Percentiles rank a stretch among this genome's conserved stretches.
phyloP scores from a whole-genome alignment of 495 filamentous ascomycete genomes.

The Elasticomyces elasticus region DNA sequence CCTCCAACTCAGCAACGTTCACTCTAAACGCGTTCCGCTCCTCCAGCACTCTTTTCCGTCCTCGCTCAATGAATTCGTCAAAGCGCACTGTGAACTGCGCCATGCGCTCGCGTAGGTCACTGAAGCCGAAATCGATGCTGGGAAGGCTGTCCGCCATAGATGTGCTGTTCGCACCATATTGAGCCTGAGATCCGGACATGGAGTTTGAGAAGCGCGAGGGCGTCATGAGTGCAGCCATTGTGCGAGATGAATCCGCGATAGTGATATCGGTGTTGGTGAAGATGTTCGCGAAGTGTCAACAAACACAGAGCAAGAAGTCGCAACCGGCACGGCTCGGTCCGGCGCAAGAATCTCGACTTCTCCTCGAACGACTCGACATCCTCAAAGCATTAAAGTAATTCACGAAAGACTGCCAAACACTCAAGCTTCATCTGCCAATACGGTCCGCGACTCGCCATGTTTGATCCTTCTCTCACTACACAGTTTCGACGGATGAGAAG shows the following conservation, averaged over 20 bases:
- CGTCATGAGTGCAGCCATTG: slow-evolving; percentile 49
- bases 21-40: slow-evolving; percentile 90
- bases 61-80: slow-evolving; percentile 86
- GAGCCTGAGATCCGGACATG: slow-evolving; percentile 19
- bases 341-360: background rate
- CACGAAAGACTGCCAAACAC: background rate
- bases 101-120: slow-evolving; percentile 92
- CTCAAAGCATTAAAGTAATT: too few relatives aligned
- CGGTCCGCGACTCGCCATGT: background rate
- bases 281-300: background rate
- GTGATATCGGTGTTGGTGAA: background rate
- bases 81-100: slow-evolving; percentile 83
- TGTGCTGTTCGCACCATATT: slow-evolving; percentile 41
- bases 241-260: background rate
- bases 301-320: background rate
- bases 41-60: slow-evolving; percentile 76
- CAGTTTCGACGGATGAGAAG: slow-evolving; percentile 18
- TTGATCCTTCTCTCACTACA: background rate
- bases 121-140: slow-evolving; percentile 89
- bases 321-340: background rate
- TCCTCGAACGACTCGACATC: background rate
- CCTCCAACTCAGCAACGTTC: slow-evolving; percentile 80
- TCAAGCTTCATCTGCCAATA: background rate
- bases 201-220: slow-evolving; percentile 21
- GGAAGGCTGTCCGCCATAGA: slow-evolving; percentile 76